Base-by-base conservation (phyloP, 31 red algal genomes). In the Porphyra umbilicalis region DNA sequence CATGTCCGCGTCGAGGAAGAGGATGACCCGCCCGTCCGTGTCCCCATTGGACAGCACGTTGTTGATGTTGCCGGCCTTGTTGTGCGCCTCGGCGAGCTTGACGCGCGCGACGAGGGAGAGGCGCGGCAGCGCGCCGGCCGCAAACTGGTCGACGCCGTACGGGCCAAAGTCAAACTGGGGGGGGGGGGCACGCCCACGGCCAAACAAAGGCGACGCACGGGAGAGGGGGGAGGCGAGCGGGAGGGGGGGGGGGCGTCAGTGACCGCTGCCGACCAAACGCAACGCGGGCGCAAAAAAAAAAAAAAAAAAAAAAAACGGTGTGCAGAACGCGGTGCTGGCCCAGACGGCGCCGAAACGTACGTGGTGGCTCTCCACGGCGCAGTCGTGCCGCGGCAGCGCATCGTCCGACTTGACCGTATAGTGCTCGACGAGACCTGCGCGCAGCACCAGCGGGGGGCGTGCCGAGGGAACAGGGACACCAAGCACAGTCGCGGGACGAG, bases 21-120 rank as follows among this genome's bases (percentile, higher is more conserved):
- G 77, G 13, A 78, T 20, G 16, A 78, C 16, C 77, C n/a, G 15
- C 15, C 77, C 77, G 9, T 15, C 9, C 36, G 77, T 20, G 77
- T 78, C 25, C 14, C 15, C 13, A 20, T 78, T 78, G 77, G 13
- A 78, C 77, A 78, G 77, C 34, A 78, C 77, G 16, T 78, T 78
- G 77, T 78, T 78, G 36, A 78, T 78, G 77, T 78, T 78, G 34
- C 77, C 77, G 13, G 77, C 77, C 36, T 78, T 78, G 77, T 78
- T 78, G 77, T 78, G 77, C 34, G 34, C 8, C 34, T 78, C 36
- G 11, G 34, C 77, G 13, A 20, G 77, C 36, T 78, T 78, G 77
- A 78, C 77, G 77, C 77, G 77, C 77, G 77, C 25, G 36, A 78
- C 36, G 2, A 78, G 77, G 1, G 35, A 36, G 15, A 78, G 77